These are phyloP conservation scores for Sclerotinia trifoliorum DNA, from an alignment of 2,329 filamentous ascomycete species.

Conservation along the genomic window DNA sequence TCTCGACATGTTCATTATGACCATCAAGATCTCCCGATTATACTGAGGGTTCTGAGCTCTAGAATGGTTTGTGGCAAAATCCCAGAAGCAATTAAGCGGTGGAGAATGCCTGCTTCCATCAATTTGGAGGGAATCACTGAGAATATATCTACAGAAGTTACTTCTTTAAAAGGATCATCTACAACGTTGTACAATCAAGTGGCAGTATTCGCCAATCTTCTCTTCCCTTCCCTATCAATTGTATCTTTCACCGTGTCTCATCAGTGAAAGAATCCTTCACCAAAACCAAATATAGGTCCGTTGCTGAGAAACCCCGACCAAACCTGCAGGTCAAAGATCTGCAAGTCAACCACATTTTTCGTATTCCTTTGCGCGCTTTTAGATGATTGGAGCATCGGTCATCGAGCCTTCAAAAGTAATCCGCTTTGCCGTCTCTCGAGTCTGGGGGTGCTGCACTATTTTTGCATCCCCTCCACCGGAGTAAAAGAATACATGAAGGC, in stretches of 20 bases:
- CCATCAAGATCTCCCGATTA: background rate
- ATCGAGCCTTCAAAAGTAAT: background rate
- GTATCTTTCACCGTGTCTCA: background rate
- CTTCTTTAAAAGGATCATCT: background rate
- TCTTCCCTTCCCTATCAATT: background rate
- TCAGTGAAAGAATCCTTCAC: conserved; percentile 1
- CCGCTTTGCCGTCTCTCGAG: background rate
- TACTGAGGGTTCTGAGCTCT: background rate
- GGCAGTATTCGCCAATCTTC: conserved; percentile 4
- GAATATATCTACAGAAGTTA: background rate
- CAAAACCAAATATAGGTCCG: conserved; percentile 7
- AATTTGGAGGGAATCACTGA: background rate
- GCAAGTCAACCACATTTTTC: conserved; percentile 6
- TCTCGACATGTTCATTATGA: background rate
- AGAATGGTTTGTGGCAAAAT: background rate
- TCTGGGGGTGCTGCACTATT: background rate
- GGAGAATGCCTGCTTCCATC: background rate
- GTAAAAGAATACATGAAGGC: background rate
- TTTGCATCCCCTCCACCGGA: conserved; percentile 4
- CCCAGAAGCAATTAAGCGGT: conserved; percentile 7
- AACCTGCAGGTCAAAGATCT: conserved; percentile 15
- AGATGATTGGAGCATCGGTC: conserved; percentile 7
- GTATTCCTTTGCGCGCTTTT: conserved; percentile 1
- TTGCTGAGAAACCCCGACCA: conserved; percentile 5
- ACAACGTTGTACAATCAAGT: background rate